Evolutionary conservation across 2,329 filamentous ascomycete species (phyloP), one percentile per base, ranked within the genome.

Genomic region (Pseudogymnoascus sp.): DNA sequence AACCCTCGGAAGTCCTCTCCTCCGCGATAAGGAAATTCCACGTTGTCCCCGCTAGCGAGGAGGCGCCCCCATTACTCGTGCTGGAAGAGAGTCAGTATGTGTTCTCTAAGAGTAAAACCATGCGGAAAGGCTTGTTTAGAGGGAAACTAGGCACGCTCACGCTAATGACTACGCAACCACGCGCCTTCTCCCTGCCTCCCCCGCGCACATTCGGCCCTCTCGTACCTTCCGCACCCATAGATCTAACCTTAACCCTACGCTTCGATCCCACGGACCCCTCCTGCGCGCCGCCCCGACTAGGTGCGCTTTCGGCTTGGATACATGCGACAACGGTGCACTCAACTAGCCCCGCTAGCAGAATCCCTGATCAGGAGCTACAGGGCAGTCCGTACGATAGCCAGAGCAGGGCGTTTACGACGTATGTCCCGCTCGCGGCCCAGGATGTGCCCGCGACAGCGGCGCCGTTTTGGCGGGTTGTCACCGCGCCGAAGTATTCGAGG

Each of bases 101-200:
- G 42, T 65, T 74, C 15, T 67, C 66, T 1, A 71, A 70, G 47
- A 68, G 69, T 11, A 74, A 74, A 62, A 64, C 65, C 1, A 62
- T 74, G 44, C 70, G 68, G 63, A 74, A 74, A 61, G 71, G 72
- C 4, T 63, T 74, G 44, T 74, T 74, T 59, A 72, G 70, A 26
- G 72, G 73, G n/a, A 72, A 71, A 61, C 64, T 74, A 4, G 73
- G 73, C 57, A 70, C 66, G 23, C 71, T 74, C 60, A 73, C 71
- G 1, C 68, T 71, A 19, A 69, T 70, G 11, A 67, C 71, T 21
- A 64, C 65, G 8, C 73, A 74, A 65, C 66, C 73, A 19, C 63
- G 65, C 35, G 71, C 72, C 42, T 47, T 47, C 19, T 47, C 42
- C 42, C 8, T 47, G 42, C 42, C 42, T 47, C 42, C 42, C 42